Conservation (phyloP, 225 moss, liverwort and hornwort species). For the Bryoerythrophyllum caledonicum region DNA sequence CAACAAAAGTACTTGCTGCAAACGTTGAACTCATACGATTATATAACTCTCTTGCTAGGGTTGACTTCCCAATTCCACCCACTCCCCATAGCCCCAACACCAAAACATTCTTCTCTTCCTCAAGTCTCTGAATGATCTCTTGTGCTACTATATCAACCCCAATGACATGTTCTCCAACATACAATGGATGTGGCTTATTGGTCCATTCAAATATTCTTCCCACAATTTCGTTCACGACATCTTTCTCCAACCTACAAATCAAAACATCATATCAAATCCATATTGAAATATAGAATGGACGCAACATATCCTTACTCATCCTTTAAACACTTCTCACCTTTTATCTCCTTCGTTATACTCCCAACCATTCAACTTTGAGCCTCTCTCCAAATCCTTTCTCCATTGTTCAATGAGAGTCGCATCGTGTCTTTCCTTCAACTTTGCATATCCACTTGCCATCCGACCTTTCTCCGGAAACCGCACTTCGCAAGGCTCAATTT, state of each 20-base stretch:
- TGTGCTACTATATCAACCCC: neutral
- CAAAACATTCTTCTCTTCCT: neutral
- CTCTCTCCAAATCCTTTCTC: too few species aligned
- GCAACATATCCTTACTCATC: too few species aligned
- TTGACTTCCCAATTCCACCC: slow-evolving; percentile 28
- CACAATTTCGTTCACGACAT: neutral
- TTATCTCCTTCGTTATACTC: too few species aligned
- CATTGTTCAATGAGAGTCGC: too few species aligned
- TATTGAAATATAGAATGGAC: neutral
- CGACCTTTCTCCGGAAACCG: neutral
- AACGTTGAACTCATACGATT: neutral
- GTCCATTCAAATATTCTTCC: neutral
- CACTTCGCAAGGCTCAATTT: neutral
- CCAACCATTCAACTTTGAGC: too few species aligned
- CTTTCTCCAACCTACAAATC: neutral
- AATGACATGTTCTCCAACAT: neutral
- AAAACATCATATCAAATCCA: neutral
- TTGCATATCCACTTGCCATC: too few species aligned
- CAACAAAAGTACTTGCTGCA: neutral
- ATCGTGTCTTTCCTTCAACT: too few species aligned
- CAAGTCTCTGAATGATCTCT: neutral
- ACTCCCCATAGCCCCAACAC: slow-evolving; percentile 10
- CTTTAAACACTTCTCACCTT: too few species aligned
- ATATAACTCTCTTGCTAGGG: slow-evolving; percentile 19
- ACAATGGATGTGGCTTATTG: neutral